phyloP scores from a whole-genome alignment of 305 asterid genomes.

The Plantago coronopus region DNA sequence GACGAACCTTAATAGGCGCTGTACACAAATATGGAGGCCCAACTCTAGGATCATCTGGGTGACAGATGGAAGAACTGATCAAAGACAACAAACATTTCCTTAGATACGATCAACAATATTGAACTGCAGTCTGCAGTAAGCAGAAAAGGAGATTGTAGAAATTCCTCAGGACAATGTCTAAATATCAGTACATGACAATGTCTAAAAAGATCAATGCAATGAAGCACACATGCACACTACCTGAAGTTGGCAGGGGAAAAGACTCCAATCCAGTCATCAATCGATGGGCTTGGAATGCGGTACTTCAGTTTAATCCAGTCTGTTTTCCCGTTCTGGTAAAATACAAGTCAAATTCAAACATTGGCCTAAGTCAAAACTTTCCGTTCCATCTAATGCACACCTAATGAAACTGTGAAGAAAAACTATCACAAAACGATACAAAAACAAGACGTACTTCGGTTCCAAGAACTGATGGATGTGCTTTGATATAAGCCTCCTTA shows the following conservation, averaged over 20 bases:
- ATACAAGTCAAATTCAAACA: conserved; percentile 5
- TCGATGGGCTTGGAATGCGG: conserved; percentile 45
- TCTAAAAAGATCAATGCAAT: conserved; percentile 3
- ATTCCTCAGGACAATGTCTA: not conserved
- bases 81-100: conserved; percentile 9
- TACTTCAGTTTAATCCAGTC: conserved; percentile 64
- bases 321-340: conserved; percentile 39
- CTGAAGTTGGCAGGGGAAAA: conserved; percentile 91
- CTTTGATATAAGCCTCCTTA: conserved; percentile 48
- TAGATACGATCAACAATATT: conserved; percentile 15
- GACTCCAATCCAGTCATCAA: conserved; percentile 82
- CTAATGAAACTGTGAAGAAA: not conserved
- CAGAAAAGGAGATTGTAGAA: conserved; percentile 4
- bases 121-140: too few relatives aligned
- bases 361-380: conserved; percentile 4
- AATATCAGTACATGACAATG: not conserved
- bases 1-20: conserved; percentile 83
- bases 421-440: conserved; percentile 18
- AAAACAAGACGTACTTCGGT: conserved; percentile 39
- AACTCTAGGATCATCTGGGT: conserved; percentile 51
- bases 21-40: conserved; percentile 70
- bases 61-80: conserved; percentile 65
- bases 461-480: conserved; percentile 77
- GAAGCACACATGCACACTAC: conserved; percentile 25
- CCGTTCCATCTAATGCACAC: not conserved